Conservation (phyloP, 495 filamentous ascomycete species). For the Staphylotrichum longicolle region DNA sequence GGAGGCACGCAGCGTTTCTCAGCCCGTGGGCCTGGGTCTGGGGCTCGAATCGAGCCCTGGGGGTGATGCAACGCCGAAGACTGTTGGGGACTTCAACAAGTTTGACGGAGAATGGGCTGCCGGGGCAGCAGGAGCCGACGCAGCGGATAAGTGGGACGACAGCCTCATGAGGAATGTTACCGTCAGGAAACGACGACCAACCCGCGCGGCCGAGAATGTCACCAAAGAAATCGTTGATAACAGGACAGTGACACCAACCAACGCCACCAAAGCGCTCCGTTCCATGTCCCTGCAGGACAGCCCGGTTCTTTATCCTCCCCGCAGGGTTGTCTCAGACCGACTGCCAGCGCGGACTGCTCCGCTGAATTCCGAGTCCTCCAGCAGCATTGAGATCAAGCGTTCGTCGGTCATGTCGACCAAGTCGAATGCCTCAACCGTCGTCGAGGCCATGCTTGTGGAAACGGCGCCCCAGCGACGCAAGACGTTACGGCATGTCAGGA, state of each 20-base stretch:
- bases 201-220: constrained; percentile 29
- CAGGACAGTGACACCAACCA: constrained; percentile 47
- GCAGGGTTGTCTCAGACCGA: constrained; percentile 34
- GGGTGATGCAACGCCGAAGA: constrained; percentile 38
- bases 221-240: constrained; percentile 48
- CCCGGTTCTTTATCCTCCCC: constrained; percentile 42
- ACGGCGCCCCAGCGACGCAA: constrained; percentile 53
- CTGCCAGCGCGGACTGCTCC: constrained; percentile 28
- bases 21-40: constrained; percentile 50
- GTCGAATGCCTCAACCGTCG: constrained; percentile 61
- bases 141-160: constrained; percentile 55
- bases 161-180: constrained; percentile 57
- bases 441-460: constrained; percentile 70
- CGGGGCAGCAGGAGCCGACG: constrained; percentile 26
- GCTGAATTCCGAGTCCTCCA: constrained; percentile 45
- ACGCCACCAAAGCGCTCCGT: constrained; percentile 49
- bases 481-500: constrained; percentile 68
- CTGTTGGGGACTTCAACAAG: constrained; percentile 41
- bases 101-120: constrained; percentile 51
- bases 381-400: constrained; percentile 47
- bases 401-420: constrained; percentile 62
- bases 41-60: constrained; percentile 44
- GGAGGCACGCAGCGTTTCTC: constrained; percentile 29
- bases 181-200: constrained; percentile 50
- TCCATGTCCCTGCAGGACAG: constrained; percentile 49